phyloP scores from a whole-genome alignment of 257 asterid species.

The Linaria vulgaris region DNA sequence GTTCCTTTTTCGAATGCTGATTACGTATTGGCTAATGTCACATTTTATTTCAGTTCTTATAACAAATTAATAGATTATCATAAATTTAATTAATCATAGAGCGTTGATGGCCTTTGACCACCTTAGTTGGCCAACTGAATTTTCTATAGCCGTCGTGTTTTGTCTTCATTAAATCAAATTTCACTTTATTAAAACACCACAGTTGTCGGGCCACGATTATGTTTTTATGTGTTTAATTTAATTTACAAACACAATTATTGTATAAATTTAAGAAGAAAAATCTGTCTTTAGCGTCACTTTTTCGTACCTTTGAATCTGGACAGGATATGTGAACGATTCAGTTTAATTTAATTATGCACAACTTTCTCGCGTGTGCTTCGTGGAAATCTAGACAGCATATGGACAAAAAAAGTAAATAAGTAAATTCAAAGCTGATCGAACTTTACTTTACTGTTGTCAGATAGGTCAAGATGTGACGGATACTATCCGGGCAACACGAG shows the following conservation, averaged over 20 bases:
- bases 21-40: too few relatives aligned
- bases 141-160: constrained; percentile 1
- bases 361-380: constrained; percentile 10
- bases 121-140: constrained; percentile 28
- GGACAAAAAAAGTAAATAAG: too few relatives aligned
- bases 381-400: constrained; percentile 17
- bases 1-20: too few relatives aligned
- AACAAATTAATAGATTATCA: too few relatives aligned
- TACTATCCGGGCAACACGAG: not conserved
- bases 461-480: too few relatives aligned
- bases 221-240: constrained; percentile 7
- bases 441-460: not conserved
- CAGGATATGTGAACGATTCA: constrained; percentile 29
- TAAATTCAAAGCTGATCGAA: constrained; percentile 5
- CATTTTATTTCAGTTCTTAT: too few relatives aligned
- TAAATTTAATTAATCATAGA: not conserved
- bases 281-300: constrained; percentile 30
- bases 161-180: constrained; percentile 14
- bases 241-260: constrained; percentile 1
- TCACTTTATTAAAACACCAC: not conserved
- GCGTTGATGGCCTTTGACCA: constrained; percentile 31
- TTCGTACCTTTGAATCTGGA: constrained; percentile 32
- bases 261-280: constrained; percentile 25
- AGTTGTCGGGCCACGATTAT: not conserved
- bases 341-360: constrained; percentile 1